These are phyloP conservation scores for Penicillium corylophilum DNA, from an alignment of 2,329 filamentous ascomycete species.

Conservation along the genomic window DNA sequence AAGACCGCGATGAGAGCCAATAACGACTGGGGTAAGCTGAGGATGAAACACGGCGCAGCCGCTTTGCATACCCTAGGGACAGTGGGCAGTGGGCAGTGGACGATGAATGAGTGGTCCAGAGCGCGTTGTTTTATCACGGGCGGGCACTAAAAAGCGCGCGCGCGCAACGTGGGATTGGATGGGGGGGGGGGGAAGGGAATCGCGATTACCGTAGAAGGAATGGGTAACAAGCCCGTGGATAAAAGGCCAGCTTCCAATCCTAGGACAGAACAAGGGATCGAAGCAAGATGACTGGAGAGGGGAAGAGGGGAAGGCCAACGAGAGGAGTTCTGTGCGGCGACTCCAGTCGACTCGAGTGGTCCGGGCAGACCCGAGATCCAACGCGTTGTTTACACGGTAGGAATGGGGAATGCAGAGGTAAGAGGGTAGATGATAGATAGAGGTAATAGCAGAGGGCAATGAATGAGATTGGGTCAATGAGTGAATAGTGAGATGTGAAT, in stretches of 20 bases:
- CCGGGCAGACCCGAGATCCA: conserved; percentile 12
- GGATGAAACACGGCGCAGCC: conserved; percentile 7
- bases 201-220: conserved; percentile 3
- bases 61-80: conserved; percentile 10
- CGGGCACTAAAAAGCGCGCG: conserved; percentile 14
- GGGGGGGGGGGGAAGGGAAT: conserved; percentile 2
- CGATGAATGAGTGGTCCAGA: neutral
- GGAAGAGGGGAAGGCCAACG: conserved; percentile 3
- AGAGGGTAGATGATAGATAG: neutral
- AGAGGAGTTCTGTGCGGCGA: conserved; percentile 2
- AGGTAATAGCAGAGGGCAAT: neutral
- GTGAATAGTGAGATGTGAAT: too few relatives aligned
- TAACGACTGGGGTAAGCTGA: neutral
- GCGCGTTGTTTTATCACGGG: conserved; percentile 25
- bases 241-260: neutral
- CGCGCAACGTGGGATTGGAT: conserved; percentile 25
- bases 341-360: neutral
- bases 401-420: conserved; percentile 1
- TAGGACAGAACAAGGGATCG: neutral
- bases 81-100: neutral
- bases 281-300: conserved; percentile 1
- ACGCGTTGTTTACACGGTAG: conserved; percentile 11
- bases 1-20: conserved; percentile 11
- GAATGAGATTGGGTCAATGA: too few relatives aligned
- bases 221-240: neutral